Conservation (phyloP, 768 basidiomycete species). For the Lactarius sp. region DNA sequence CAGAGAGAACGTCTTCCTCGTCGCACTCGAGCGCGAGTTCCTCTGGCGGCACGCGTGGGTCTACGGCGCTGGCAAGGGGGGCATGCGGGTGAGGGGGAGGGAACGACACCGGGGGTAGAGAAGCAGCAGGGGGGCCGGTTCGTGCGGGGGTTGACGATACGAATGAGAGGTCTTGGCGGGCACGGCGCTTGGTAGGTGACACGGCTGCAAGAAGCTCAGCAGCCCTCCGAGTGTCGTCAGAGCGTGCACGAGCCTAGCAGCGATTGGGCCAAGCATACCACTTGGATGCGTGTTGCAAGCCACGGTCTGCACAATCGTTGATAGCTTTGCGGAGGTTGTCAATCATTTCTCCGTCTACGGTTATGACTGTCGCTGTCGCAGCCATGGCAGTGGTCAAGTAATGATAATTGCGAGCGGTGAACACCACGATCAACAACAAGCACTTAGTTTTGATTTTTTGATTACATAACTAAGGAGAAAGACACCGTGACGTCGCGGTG, state of each 20-base stretch:
- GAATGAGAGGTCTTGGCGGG: slow-evolving; percentile 37
- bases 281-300: slow-evolving; percentile 65
- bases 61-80: slow-evolving; percentile 18
- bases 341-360: slow-evolving; percentile 48
- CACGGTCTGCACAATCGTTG: slow-evolving; percentile 69
- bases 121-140: slow-evolving; percentile 25
- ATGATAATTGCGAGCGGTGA: no score
- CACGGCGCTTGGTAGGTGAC: slow-evolving; percentile 43
- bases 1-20: slow-evolving; percentile 68
- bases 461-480: not conserved
- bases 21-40: slow-evolving; percentile 41
- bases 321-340: slow-evolving; percentile 56
- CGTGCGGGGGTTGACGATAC: slow-evolving; percentile 58
- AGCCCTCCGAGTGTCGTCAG: slow-evolving; percentile 45
- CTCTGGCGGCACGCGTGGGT: slow-evolving; percentile 4
- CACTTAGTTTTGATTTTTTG: no score
- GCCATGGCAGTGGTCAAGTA: slow-evolving; percentile 6
- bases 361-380: not conserved
- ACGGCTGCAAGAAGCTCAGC: slow-evolving; percentile 68
- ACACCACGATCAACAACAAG: no score
- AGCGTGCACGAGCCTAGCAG: not conserved
- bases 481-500: no score
- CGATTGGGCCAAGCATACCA: slow-evolving; percentile 45
- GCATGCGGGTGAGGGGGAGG: slow-evolving; percentile 19
- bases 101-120: slow-evolving; percentile 17